Base-by-base conservation (phyloP, 1,284 basidiomycete genomes). In the Mixia osmundae region DNA sequence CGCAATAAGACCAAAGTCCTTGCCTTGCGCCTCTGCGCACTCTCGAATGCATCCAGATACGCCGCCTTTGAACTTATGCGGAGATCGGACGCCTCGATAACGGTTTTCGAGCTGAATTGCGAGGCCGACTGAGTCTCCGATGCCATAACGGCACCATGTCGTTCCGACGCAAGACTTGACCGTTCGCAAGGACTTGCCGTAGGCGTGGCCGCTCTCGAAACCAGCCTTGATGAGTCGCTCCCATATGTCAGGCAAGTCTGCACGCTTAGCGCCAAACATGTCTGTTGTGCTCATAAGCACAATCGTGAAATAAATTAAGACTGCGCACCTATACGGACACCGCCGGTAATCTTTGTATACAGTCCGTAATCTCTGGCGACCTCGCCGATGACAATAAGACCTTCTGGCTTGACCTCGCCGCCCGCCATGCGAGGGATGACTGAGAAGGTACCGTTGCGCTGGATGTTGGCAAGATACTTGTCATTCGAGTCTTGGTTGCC, bases 21-120 rank as follows among this genome's bases (percentile, higher is more conserved):
- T 74, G 23, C 60, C 60, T 47, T 77, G 74, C 0, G 75, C 74
- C 53, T 77, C 75, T 0, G 73, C 73, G 44, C 73, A 76, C 50
- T 76, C 73, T 14, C 73, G 63, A 0, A 72, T 63, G 46, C 72
- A 77, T 11, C 75, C 75, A 25, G 66, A 69, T 2, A 78, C 72
- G n/a, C 75, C 75, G 12, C 73, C 73, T 54, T 77, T 77, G 53
- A 57, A 56, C 55, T 77, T 78, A 57, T 77, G 75, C 11, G 75
- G 75, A 2, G 66, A 65, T 22, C 54, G 65, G 18, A 78, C 63
- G 23, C 72, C 71, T 43, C 69, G 69, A 55, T 78, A 78, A 4
- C 75, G 62, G 40, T 74, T 64, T 54, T 79, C 76, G 2, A 79
- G 63, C 46, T 67, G 61, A 27, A 77, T 64, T 0, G 75, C 75